Evolutionary conservation across 2,329 filamentous ascomycete genomes (phyloP), one percentile per base, ranked within the genome.

Genomic region (Aspergillus versicolor): DNA sequence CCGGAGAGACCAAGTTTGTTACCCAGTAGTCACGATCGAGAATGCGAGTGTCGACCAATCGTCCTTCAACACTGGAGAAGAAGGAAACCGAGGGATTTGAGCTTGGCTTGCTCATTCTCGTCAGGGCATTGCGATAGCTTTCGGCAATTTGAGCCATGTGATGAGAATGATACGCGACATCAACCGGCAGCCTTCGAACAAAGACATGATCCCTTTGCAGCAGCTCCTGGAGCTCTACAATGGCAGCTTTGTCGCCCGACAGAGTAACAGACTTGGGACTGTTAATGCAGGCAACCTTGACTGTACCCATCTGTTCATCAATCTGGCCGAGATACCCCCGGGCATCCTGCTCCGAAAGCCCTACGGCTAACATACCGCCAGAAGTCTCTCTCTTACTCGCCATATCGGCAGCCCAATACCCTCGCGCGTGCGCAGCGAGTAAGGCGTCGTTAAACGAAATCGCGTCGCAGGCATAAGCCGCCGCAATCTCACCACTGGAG

Each of bases 401-500:
- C 17, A 19, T 19, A 19, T 19, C 17, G 17, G 17, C 17, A 19
- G 17, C 17, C 17, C 17, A 19, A 19, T 19, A 19, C 17, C 17
- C 43, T 17, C 11, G 17, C 6, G 43, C n/a, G 24, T 62, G 62
- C n/a, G 61, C 61, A 24, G 62, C 19, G 3, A 32, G 40, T 27
- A 64, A 60, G 1, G 62, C 62, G 5, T 54, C 52, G 4, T 27
- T 6, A 2, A 48, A 52, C 9, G 56, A 57, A 5, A 74, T 21
- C 8, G 58, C 56, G 3, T 67, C 65, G 3, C 59, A 56, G 7
- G 64, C 57, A 54, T 71, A 74, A 0, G 65, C 63, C 5, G 65
- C 49, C 49, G 60, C 70, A 52, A 73, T 70, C 44, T 73, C 70
- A 2, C 71, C 70, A 19, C 59, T 63, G 0, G 67, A 72, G 52